Evolutionary conservation across 148 eudicot genomes (phyloP), one percentile per base, ranked within the genome.

Genomic region (Rhododendron williamsianum): DNA sequence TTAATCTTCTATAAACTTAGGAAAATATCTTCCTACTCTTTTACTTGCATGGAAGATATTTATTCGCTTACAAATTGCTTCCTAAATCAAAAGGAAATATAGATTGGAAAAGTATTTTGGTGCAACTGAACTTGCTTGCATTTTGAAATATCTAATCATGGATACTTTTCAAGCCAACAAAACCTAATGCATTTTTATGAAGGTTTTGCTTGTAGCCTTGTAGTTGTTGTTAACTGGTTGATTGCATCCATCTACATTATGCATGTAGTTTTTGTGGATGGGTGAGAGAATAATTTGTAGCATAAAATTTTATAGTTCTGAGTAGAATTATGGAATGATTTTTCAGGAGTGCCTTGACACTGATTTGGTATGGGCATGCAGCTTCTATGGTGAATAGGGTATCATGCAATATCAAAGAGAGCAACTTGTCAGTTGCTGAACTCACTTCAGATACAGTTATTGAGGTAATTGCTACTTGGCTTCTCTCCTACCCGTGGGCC

Each of bases 281-380:
- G 83, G 48, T 30, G 67, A 7, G 25, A 48, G 83, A 56, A 19
- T 16, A 4, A 19, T 21, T 60, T 1, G 4, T 63, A 30, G 84
- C 84, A 12, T 25, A 69, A 78, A 21, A 65, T 6, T 72, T 49
- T 67, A 85, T 81, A 82, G 85, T 91, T 91, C 93, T 93, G 88
- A 91, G 91, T 93, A 86, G 87, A 86, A 84, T 87, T 45, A 86
- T 87, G 83, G 83, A 88, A 89, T 92, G 90, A 85, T 90, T 86
- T 91, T 93, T 94, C 95, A 94, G 93, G 97, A 91, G 82, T 89
- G 81, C 91, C 87, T 94, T 95, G 95, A 95, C 92, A 89, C 87
- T 91, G 91, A 89, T 91, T 95, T 92, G 90, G 89, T 94, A 76
- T 95, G 91, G 98, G 93, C 94, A 91, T 95, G 98, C 98, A 95